Percentiles rank a stretch among this genome's conserved stretches.
These are phyloP conservation scores for Diaporthe batatas DNA, from an alignment of 2,329 filamentous ascomycete species.

Conservation along the genomic window DNA sequence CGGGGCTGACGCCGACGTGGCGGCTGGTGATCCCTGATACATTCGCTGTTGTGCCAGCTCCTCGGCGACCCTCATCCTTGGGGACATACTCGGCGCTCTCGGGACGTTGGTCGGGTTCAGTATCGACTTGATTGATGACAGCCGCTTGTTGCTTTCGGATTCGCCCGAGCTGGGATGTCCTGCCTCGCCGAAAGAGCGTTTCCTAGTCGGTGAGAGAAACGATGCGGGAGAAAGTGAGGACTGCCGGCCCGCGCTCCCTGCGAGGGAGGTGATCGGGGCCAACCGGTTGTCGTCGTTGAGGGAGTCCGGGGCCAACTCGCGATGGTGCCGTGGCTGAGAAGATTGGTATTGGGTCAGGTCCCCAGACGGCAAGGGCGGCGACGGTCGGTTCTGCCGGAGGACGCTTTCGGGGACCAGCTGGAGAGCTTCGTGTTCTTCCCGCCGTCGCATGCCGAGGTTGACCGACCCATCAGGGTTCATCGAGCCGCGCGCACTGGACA, in stretches of 20 bases:
- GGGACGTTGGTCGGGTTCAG: constrained; percentile 67
- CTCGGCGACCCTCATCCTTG: constrained; percentile 43
- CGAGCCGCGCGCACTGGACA: constrained; percentile 64
- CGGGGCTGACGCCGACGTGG: constrained; percentile 55
- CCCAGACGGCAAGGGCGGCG: constrained; percentile 58
- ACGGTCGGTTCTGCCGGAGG: constrained; percentile 57
- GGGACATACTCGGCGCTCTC: constrained; percentile 44
- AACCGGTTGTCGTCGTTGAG: constrained; percentile 70
- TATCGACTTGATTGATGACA: constrained; percentile 83
- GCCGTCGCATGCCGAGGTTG: constrained; percentile 70
- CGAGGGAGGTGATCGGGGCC: constrained; percentile 66
- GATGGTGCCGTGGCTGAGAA: constrained; percentile 54
- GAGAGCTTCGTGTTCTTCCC: constrained; percentile 59
- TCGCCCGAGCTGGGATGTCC: constrained; percentile 53
- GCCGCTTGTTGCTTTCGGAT: constrained; percentile 68
- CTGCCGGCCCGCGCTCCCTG: constrained; percentile 62
- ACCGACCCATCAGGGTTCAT: constrained; percentile 75
- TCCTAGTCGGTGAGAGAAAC: constrained; percentile 71
- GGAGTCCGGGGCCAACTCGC: constrained; percentile 56
- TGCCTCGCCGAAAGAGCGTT: constrained; percentile 76
- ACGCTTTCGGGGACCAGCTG: constrained; percentile 63
- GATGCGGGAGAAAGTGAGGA: constrained; percentile 72
- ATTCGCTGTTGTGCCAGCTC: constrained; percentile 58
- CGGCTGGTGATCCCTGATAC: constrained; percentile 59
- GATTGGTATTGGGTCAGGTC: constrained; percentile 68